Evolutionary conservation across 805 yeast genomes (phyloP).

Genomic region (Suhomyces sp.): DNA sequence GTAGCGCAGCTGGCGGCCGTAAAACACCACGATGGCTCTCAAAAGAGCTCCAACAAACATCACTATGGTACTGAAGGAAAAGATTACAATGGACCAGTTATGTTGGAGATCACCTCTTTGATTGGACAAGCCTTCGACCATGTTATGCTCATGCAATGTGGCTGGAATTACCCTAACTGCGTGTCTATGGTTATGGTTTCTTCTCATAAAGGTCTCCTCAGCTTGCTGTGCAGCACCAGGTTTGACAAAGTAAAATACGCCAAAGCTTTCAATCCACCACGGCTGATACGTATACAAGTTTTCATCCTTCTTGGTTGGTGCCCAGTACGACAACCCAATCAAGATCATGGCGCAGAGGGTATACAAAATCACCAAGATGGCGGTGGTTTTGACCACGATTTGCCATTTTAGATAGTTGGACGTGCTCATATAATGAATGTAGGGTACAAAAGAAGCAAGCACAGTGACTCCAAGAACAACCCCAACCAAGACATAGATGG

Average conservation of each 20-base stretch:
- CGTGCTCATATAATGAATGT: conserved; percentile 7
- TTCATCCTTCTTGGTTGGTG: conserved; percentile 20
- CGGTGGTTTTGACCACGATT: conserved; percentile 9
- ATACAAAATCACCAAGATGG: conserved; percentile 13
- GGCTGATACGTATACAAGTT: conserved; percentile 21
- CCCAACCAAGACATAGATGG: conserved; percentile 8
- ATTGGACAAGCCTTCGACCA: conserved; percentile 14
- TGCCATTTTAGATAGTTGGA: conserved; percentile 6
- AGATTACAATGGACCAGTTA: conserved; percentile 10
- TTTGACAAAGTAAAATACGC: conserved; percentile 18
- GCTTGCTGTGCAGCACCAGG: conserved; percentile 18
- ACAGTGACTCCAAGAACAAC: conserved; percentile 11
- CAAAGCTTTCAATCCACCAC: conserved; percentile 23
- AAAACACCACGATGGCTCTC: conserved; percentile 9
- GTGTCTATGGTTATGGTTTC: conserved; percentile 19
- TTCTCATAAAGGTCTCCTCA: conserved; percentile 18
- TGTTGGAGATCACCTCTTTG: conserved; percentile 17
- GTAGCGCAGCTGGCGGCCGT: conserved; percentile 1
- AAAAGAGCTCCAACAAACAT: conserved; percentile 12
- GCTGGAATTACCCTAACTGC: conserved; percentile 22
- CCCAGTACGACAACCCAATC: conserved; percentile 18
- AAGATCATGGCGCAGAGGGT: conserved; percentile 14
- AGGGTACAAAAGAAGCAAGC: conserved; percentile 12
- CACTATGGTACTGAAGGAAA: conserved; percentile 9
- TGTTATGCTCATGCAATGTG: conserved; percentile 17